Base-by-base conservation (phyloP, 2,329 filamentous ascomycete genomes). In the Blastomyces gilchristii region DNA sequence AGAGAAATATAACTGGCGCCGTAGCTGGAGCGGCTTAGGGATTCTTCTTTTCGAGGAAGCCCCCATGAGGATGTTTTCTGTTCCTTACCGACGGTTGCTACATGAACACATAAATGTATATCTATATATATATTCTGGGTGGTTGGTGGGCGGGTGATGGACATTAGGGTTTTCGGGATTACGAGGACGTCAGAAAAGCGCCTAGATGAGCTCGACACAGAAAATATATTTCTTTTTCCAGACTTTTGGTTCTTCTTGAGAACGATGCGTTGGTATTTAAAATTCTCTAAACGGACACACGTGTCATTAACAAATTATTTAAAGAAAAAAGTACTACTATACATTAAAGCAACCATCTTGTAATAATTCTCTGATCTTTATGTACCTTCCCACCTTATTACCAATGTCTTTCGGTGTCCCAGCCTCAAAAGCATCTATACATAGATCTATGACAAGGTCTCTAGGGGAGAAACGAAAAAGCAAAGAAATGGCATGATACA, bases 11-110 rank as follows among this genome's bases (percentile, higher is more conserved):
- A 37, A 52, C 47, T 64, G 73, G 83, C 82, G 76, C 80, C 82
- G 82, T 83, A 86, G 83, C 83, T 87, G 84, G 84, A 86, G 82
- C 82, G 77, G 76, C 80, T 77, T 80, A 85, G 79, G 81, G 76
- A 68, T 62, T 66, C 62, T 54, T 59, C 31, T 3, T 34, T 68
- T 63, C 41, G 41, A 52, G 22, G 34, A 39, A 25, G 22, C 28
- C 25, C 41, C 9, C n/a, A 45, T 79, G 68, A 83, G 85, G 81
- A 85, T 78, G 79, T 78, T 76, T 75, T 49, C n/a, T 75, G 82
- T 84, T 85, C 84, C 83, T 86, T 86, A 86, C 83, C 82, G 79
- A 86, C 82, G 83, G 81, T 76, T 75, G 82, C 83, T 78, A 86
- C 83, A 86, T 34, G 2, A 34, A 3, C 3, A 34, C 31, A 34